Evolutionary conservation across 257 asterid species (phyloP).

Genomic region (Solanum chilense): DNA sequence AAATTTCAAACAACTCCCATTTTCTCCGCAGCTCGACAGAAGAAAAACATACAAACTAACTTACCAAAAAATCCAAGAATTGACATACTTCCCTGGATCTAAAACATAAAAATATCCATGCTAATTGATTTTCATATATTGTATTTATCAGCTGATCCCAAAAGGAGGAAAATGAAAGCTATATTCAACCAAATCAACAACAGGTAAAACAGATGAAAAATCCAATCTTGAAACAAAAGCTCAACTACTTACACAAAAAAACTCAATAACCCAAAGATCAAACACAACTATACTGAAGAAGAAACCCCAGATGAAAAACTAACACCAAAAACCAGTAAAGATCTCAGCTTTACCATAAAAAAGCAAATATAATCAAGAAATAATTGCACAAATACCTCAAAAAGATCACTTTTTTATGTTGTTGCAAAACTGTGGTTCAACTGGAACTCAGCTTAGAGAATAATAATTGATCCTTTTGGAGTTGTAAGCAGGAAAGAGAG

Average conservation of each 20-base stretch:
- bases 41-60: not conserved
- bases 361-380: not conserved
- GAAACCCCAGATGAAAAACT: not conserved
- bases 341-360: constrained; percentile 4
- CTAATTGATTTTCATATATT: not conserved
- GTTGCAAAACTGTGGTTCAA: not conserved
- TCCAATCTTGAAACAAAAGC: not conserved
- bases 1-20: not conserved
- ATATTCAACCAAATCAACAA: not conserved
- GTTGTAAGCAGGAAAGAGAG: not conserved
- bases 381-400: not conserved
- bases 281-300: not conserved
- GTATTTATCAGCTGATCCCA: not conserved
- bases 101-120: not conserved
- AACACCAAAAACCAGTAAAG: constrained; percentile 1
- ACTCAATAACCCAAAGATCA: not conserved
- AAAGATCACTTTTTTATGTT: not conserved
- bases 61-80: not conserved
- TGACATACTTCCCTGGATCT: constrained; percentile 10
- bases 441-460: constrained; percentile 13
- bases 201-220: not conserved
- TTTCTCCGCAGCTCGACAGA: constrained; percentile 1
- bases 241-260: not conserved
- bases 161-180: not conserved
- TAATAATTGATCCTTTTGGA: constrained; percentile 25